Evolutionary conservation across 768 basidiomycete species (phyloP), one percentile per base, ranked within the genome.

Genomic region (Tephrocybe sp.): DNA sequence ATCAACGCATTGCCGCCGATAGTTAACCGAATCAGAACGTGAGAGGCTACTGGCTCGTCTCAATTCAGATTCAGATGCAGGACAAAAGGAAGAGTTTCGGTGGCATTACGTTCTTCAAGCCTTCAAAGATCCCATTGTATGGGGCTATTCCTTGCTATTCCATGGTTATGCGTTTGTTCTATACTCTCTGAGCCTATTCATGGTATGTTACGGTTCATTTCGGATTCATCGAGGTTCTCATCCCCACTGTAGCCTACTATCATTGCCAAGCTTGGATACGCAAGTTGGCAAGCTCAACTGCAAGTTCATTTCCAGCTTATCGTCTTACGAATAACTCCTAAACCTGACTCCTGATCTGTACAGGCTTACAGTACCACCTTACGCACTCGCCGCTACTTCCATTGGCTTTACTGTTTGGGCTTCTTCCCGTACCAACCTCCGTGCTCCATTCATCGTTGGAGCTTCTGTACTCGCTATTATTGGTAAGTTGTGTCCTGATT

Each of bases 211-310:
- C 9, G 20, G 7, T 16, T 13, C 8, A 7, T 19, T 5, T 10
- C 16, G n/a, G 9, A 9, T 4, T 22, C 11, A 48, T 11, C 12
- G 33, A 36, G 8, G 16, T 16, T 39, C n/a, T 19, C 20, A 44
- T 20, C 10, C 11, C 26, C 12, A 13, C 20, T 60, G 39, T 52
- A 81, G 77, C 83, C 83, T 3, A 80, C 81, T 1, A 83, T 85
- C 52, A 81, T 85, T 49, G 71, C 77, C 4, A 70, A 67, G 2
- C 71, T 85, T 4, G 83, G 84, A 19, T 84, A 77, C 55, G 60
- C 74, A 45, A 77, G 73, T 34, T 83, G 83, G 83, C 70, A 83
- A 61, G 82, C 80, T 20, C 80, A 84, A 60, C 53, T 84, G 80
- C 80, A 61, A 45, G 74, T 60, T 16, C 34, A 50, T 38, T 19